A percentile compares a stretch with the other conserved stretches of the same genome.
These are phyloP conservation scores for Gelatoporia subvermispora DNA, from an alignment of 768 basidiomycete genomes.

Conservation along the genomic window DNA sequence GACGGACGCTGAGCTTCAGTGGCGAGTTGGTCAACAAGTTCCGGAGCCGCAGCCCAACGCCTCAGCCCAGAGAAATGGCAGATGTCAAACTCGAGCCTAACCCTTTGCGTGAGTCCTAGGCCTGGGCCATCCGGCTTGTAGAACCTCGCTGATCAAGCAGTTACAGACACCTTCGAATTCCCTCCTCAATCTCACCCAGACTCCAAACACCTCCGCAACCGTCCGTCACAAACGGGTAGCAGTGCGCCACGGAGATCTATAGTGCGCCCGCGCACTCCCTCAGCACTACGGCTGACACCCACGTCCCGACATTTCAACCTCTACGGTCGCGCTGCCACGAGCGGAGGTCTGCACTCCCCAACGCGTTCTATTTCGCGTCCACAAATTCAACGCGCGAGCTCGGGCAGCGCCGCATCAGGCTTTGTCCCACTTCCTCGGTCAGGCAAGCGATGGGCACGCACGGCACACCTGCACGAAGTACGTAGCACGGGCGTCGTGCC, in stretches of 20 bases:
- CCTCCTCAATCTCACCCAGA: constrained; percentile 13
- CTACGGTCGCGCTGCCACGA: constrained; percentile 17
- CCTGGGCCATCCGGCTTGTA: background rate
- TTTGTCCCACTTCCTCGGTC: constrained; percentile 37
- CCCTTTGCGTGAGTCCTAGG: background rate
- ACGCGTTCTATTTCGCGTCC: constrained; percentile 28
- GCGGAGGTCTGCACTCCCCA: constrained; percentile 21
- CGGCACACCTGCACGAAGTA: constrained; percentile 69
- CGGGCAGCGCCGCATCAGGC: constrained; percentile 21
- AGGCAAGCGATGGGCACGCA: constrained; percentile 56
- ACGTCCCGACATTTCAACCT: constrained; percentile 11
- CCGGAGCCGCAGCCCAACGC: constrained; percentile 28
- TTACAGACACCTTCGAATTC: constrained; percentile 9
- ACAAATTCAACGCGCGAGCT: constrained; percentile 41
- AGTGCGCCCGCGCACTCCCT: constrained; percentile 18
- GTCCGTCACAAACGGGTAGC: no score
- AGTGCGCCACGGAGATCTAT: background rate
- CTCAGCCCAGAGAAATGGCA: background rate
- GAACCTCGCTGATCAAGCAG: background rate
- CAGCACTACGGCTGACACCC: constrained; percentile 9
- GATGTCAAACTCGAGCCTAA: background rate
- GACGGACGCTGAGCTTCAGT: constrained; percentile 49
- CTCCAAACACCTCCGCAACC: constrained; percentile 1
- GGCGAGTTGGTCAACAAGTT: constrained; percentile 45
- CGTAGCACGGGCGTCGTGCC: constrained; percentile 8